phyloP scores from a whole-genome alignment of 345 rosid species.

The Citrus glauca region DNA sequence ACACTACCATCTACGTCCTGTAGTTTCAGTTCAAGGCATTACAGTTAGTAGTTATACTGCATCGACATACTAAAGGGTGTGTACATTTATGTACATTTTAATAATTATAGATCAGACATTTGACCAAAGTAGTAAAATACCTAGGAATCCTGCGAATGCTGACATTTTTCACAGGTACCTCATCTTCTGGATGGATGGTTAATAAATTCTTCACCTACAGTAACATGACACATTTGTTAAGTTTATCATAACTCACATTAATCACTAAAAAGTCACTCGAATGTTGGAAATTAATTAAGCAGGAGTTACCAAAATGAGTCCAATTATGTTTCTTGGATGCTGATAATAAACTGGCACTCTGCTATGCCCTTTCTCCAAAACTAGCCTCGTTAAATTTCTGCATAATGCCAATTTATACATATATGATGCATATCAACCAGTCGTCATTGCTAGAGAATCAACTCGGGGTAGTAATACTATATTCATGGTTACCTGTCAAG shows the following conservation, averaged over 20 bases:
- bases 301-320: conserved; percentile 48
- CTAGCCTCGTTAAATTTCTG: conserved; percentile 51
- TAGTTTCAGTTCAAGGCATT: neutral
- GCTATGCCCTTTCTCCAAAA: conserved; percentile 71
- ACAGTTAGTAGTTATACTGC: too few species aligned
- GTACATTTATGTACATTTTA: neutral
- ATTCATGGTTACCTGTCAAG: conserved; percentile 42
- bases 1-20: neutral
- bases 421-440: neutral
- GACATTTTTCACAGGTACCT: conserved; percentile 51
- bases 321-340: conserved; percentile 56
- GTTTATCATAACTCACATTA: neutral
- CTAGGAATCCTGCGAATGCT: conserved; percentile 59
- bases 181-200: conserved; percentile 50
- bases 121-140: conserved; percentile 19
- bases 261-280: neutral
- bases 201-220: conserved; percentile 56
- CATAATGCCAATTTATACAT: neutral
- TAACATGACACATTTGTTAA: neutral
- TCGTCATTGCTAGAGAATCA: neutral
- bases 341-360: conserved; percentile 63
- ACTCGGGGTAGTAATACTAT: neutral
- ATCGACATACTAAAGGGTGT: neutral
- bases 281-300: neutral
- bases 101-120: neutral